Evolutionary conservation across 2,329 filamentous ascomycete species (phyloP), one percentile per base, ranked within the genome.

Genomic region (Dactylonectria estremocensis): DNA sequence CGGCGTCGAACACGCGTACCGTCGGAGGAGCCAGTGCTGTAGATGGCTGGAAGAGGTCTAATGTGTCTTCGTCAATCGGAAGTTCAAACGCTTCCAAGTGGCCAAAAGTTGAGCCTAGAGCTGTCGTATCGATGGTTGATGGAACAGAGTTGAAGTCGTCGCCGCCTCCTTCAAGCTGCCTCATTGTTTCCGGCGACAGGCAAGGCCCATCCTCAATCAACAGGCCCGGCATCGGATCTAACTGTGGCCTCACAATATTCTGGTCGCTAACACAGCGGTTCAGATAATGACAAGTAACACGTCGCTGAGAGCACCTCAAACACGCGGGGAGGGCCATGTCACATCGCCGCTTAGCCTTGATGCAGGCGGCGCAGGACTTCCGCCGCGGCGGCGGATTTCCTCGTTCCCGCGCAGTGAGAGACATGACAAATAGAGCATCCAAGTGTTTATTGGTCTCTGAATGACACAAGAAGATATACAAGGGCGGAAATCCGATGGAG

Each of bases 291-390:
- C 89, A 90, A 0, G 74, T 56, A 1, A 89, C 75, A 2, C 79
- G 77, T 31, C 87, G 83, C 63, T 84, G 83, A 0, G 78, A 74
- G 73, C 89, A 91, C 49, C 89, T 83, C 16, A 83, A 77, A 71
- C 89, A 91, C 13, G 81, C 74, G 2, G 88, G 88, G 14, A 83
- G 74, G 18, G 81, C 82, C 43, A 86, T 83, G 69, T 88, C 86
- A 75, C 89, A 90, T 54, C 85, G 85, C 14, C 88, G 83, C 76
- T 90, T 90, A 24, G 88, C 83, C 71, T 83, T 85, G 54, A 84
- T 88, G 78, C 89, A 90, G 28, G 85, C 83, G 3, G 83, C 79
- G 72, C 88, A 91, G 3, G 89, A 87, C 77, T 89, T 90, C 53
- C 87, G 85, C 63, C 84, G 78, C 5, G 83, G 83, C 50, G 82